A percentile compares a stretch with the other conserved stretches of the same genome.
phyloP scores from a whole-genome alignment of 495 filamentous ascomycete species.

The Penicillium cinerascens region DNA sequence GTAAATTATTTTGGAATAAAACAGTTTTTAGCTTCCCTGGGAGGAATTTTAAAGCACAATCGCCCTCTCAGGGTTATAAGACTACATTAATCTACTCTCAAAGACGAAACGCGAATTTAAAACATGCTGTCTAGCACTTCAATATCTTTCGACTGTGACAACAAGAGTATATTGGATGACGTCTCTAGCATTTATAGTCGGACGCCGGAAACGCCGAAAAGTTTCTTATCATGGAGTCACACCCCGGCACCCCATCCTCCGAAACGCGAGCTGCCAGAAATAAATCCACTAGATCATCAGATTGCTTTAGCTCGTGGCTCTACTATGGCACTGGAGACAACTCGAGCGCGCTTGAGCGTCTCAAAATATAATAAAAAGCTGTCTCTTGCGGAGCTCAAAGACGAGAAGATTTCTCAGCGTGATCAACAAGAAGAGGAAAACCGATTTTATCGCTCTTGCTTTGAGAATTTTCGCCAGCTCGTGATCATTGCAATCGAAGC shows the following conservation, averaged over 20 bases:
- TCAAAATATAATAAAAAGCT: neutral
- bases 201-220: neutral
- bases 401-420: slow-evolving; percentile 4
- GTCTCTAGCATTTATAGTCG: slow-evolving; percentile 9
- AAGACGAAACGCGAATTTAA: too few relatives aligned
- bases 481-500: neutral
- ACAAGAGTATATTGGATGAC: too few relatives aligned
- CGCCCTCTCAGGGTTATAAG: too few relatives aligned
- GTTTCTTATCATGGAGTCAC: neutral
- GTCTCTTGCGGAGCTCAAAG: slow-evolving; percentile 1
- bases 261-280: slow-evolving; percentile 1
- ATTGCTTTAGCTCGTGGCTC: slow-evolving; percentile 4
- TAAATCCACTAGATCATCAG: slow-evolving; percentile 10
- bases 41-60: too few relatives aligned
- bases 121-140: too few relatives aligned
- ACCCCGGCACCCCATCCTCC: neutral
- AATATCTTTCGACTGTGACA: too few relatives aligned
- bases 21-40: too few relatives aligned
- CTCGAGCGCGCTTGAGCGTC: slow-evolving; percentile 1
- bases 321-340: slow-evolving; percentile 13
- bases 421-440: slow-evolving; percentile 9
- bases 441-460: slow-evolving; percentile 9
- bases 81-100: too few relatives aligned
- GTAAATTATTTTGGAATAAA: too few relatives aligned
- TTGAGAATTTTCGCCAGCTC: slow-evolving; percentile 2